phyloP scores from a whole-genome alignment of 2,329 filamentous ascomycete species.

The Neobulgaria alba region DNA sequence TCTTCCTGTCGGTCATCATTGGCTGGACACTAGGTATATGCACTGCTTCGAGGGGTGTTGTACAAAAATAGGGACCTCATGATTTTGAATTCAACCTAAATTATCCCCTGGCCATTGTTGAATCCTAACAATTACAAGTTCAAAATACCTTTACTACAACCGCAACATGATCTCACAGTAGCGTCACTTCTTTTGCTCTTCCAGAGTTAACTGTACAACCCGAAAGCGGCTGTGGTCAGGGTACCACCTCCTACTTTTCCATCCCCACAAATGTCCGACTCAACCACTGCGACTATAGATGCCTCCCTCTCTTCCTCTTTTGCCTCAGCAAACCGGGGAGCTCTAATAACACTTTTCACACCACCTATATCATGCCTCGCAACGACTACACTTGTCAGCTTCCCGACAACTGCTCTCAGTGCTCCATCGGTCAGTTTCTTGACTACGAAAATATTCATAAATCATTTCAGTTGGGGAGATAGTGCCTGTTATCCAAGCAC shows the following conservation, averaged over 20 bases:
- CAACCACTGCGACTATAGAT: not conserved
- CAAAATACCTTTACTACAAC: not conserved
- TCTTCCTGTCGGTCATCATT: too few relatives aligned
- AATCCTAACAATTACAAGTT: not conserved
- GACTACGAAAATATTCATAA: constrained; percentile 9
- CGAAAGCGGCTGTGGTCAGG: not conserved
- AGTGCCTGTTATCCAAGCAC: constrained; percentile 6
- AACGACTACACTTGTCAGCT: constrained; percentile 5
- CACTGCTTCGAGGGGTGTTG: too few relatives aligned
- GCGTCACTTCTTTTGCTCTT: not conserved
- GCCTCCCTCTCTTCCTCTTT: constrained; percentile 2
- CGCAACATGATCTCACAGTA: not conserved
- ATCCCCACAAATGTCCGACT: too few relatives aligned
- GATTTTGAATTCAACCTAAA: too few relatives aligned
- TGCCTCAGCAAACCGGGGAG: constrained; percentile 6
- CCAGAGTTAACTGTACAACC: not conserved
- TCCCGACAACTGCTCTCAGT: constrained; percentile 4
- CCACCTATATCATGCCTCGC: constrained; percentile 11
- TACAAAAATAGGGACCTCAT: too few relatives aligned
- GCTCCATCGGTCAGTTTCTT: not conserved
- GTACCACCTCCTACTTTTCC: not conserved
- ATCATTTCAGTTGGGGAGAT: constrained; percentile 10
- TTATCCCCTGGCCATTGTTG: not conserved
- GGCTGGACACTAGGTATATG: too few relatives aligned
- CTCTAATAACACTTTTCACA: constrained; percentile 11